These are phyloP conservation scores for Neoboletus subvelutipes DNA, from an alignment of 768 basidiomycete species.

Conservation along the genomic window DNA sequence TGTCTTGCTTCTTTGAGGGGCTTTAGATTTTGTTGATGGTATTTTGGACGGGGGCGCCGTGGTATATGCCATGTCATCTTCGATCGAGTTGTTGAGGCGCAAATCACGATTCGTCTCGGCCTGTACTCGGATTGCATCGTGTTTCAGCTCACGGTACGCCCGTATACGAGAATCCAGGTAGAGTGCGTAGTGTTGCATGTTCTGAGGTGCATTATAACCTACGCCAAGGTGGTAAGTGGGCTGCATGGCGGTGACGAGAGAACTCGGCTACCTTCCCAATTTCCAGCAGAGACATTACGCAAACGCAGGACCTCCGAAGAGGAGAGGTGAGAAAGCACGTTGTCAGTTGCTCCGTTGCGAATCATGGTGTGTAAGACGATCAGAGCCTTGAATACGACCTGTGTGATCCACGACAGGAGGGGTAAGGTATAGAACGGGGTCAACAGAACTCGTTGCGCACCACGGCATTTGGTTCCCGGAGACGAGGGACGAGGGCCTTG, in stretches of 20 bases:
- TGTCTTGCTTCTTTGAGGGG: conserved; percentile 66
- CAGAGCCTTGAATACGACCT: conserved; percentile 98
- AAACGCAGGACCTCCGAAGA: conserved; percentile 79
- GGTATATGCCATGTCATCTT: conserved; percentile 49
- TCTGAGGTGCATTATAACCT: conserved; percentile 88
- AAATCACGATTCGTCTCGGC: conserved; percentile 89
- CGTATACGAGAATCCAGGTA: conserved; percentile 90
- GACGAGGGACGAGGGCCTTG: conserved; percentile 77
- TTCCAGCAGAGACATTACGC: conserved; percentile 74
- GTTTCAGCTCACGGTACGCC: conserved; percentile 86
- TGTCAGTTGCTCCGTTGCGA: conserved; percentile 93
- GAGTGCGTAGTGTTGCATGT: conserved; percentile 80
- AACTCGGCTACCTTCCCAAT: conserved; percentile 74
- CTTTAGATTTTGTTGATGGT: conserved; percentile 34
- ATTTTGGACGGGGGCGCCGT: conserved; percentile 29
- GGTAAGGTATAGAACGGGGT: not conserved
- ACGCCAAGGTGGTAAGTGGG: conserved; percentile 2
- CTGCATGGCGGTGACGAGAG: not conserved
- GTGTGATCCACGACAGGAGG: not conserved
- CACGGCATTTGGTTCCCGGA: conserved; percentile 89
- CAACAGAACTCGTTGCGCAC: conserved; percentile 46
- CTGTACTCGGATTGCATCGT: conserved; percentile 92
- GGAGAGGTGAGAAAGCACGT: conserved; percentile 81
- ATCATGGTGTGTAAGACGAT: conserved; percentile 97
- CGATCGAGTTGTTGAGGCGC: conserved; percentile 60